A percentile compares a stretch with the other conserved stretches of the same genome.
Conservation (phyloP, 78 protist genomes). For the Dictyostelium purpureum region DNA sequence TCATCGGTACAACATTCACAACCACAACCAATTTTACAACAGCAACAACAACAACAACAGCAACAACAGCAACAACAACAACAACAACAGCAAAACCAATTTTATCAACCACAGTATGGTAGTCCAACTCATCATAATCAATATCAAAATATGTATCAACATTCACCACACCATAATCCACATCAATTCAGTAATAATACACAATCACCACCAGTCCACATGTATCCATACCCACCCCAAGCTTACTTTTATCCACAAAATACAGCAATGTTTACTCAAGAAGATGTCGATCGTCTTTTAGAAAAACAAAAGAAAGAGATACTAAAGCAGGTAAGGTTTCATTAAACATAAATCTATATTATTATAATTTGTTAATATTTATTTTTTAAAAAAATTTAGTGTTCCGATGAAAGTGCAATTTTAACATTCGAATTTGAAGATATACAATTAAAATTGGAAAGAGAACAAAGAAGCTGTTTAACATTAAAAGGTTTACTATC, state of each 20-base stretch:
- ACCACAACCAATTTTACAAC: not conserved
- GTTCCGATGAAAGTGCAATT: constrained; percentile 68
- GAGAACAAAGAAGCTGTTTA: constrained; percentile 28
- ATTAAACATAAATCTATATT: not conserved
- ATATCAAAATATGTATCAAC: not conserved
- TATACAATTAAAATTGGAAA: constrained; percentile 47
- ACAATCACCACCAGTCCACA: not conserved
- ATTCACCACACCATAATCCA: not conserved
- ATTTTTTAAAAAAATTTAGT: not conserved
- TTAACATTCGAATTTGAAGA: constrained; percentile 46
- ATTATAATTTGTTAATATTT: not conserved
- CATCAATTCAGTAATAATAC: not conserved
- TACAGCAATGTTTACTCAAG: constrained; percentile 30
- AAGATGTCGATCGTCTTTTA: constrained; percentile 53
- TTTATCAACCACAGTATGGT: too few species aligned
- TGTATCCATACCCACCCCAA: constrained; percentile 2
- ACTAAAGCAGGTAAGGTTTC: constrained; percentile 31
- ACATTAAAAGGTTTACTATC: constrained; percentile 11
- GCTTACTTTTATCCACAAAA: not conserved
- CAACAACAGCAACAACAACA: constrained; percentile 12
- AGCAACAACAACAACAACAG: not conserved
- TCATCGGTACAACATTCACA: not conserved
- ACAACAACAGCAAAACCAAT: constrained; percentile 2
- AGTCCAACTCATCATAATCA: too few species aligned
- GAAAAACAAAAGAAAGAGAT: constrained; percentile 47